Evolutionary conservation across 345 rosid species (phyloP), one percentile per base, ranked within the genome.

Genomic region (Conringia planisiliqua): DNA sequence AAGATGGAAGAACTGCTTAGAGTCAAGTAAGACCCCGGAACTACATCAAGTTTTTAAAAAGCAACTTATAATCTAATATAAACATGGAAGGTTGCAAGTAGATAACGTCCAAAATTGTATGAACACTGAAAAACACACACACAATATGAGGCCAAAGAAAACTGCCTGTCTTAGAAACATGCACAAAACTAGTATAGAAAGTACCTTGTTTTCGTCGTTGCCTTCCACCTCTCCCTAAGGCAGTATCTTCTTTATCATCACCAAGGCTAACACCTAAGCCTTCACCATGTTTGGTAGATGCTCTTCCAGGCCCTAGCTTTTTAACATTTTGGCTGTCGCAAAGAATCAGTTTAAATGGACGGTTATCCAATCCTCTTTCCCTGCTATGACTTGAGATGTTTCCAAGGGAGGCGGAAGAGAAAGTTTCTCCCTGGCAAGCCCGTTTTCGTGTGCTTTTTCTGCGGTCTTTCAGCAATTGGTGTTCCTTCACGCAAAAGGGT

Each of bases 391-490:
- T 92, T 63, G 92, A 75, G 63, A 82, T 54, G 71, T 76, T 78
- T 78, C 83, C 79, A n/a, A 89, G 82, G 77, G 86, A 82, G 52
- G 83, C 64, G 6, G 96, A 83, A 71, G 90, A 86, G 67, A 66
- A 78, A 80, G 78, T 90, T 77, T 89, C 99, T 68, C 85, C 92
- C 36, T 86, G 94, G 35, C 83, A 82, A 83, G 88, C 81, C 26
- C 91, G 86, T 70, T 84, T 95, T 70, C 87, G 85, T 56, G 86
- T 80, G 82, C 72, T 92, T 82, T 91, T 96, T 86, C 87, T 96
- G 71, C 95, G 85, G 76, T 96, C 98, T 83, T 96, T 92, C 83
- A 89, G 63, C 70, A 96, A 87, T 90, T 96, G 99, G 78, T 88
- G 90, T 81, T 92, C 99, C 99, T 96, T 82, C 85, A 85, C 12